Evolutionary conservation across 2,329 filamentous ascomycete genomes (phyloP).

Genomic region (Lecanicillium sp.): DNA sequence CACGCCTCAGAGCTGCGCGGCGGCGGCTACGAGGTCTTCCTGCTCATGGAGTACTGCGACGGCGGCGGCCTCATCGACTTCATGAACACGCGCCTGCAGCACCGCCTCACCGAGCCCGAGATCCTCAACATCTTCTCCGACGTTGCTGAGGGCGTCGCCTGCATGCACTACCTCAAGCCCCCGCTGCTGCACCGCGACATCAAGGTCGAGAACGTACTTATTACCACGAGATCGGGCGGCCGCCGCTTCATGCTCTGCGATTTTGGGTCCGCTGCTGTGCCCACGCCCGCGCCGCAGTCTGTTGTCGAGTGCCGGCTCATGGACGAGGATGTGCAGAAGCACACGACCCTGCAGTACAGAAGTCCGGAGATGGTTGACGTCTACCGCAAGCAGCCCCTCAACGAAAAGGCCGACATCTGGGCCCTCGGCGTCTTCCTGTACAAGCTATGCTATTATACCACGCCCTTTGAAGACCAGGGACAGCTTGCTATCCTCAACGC

Average conservation of each 20-base stretch:
- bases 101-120: conserved; percentile 93
- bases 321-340: conserved; percentile 94
- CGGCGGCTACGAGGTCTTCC: conserved; percentile 93
- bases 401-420: conserved; percentile 99
- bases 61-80: conserved; percentile 97
- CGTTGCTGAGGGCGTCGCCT: conserved; percentile 91
- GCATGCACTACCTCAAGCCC: conserved; percentile 98
- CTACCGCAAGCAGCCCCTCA: conserved; percentile 90
- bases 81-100: conserved; percentile 97
- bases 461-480: conserved; percentile 94
- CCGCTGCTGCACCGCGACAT: conserved; percentile 87
- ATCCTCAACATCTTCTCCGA: conserved; percentile 96
- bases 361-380: conserved; percentile 99
- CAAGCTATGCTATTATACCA: conserved; percentile 98
- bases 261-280: conserved; percentile 86
- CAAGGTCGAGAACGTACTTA: conserved; percentile 97
- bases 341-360: conserved; percentile 94
- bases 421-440: conserved; percentile 90
- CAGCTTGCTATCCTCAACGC: conserved; percentile 97
- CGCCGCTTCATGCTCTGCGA: conserved; percentile 93
- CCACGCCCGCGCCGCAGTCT: conserved; percentile 76
- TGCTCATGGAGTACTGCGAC: conserved; percentile 96
- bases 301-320: conserved; percentile 85
- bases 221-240: conserved; percentile 60
- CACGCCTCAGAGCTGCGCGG: conserved; percentile 91